Evolutionary conservation across 345 rosid species (phyloP), one percentile per base, ranked within the genome.

Genomic region (Barbarea vulgaris): DNA sequence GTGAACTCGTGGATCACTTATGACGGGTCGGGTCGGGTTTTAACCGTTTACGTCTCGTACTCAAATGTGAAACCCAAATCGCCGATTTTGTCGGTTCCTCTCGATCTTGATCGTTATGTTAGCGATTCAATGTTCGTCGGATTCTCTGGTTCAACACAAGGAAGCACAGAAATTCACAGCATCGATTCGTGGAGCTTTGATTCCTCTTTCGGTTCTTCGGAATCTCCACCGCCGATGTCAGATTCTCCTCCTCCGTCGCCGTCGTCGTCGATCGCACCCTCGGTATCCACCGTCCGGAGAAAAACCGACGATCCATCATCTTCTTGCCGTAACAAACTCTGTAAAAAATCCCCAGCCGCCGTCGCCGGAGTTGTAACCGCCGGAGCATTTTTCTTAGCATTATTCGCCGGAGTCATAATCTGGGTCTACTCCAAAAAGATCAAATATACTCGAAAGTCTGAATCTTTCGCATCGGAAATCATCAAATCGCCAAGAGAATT

Each of bases 291-390:
- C 44, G n/a, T 63, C 39, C 74, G 83, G 56, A 59, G 69, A 41
- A 89, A 79, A 80, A 74, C 78, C 33, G 79, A 82, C 4, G 68
- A 72, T 67, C 46, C 61, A 1, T 70, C 87, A 2, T 84, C 96
- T 3, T 83, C 95, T 10, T 93, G 98, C 66, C 93, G 86, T 73
- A 87, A 90, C 76, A 87, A 85, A 82, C 89, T 94, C 48, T 94
- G 98, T 73, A 90, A 85, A 73, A 83, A 87, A 62, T 88, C 93
- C 18, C 85, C 98, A 1, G 98, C 96, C 63, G 98, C 98, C 9
- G 98, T 96, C 56, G 99, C 95, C 24, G 99, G 99, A 27, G 98
- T 89, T 1, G 97, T 87, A 18, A 93, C 98, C 2, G 97, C 98
- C 18, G 85, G 99, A 48, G 98, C 98, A 5, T 91, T 87, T 82